Base-by-base conservation (phyloP, 2,329 filamentous ascomycete species). In the Seiridium cupressi region DNA sequence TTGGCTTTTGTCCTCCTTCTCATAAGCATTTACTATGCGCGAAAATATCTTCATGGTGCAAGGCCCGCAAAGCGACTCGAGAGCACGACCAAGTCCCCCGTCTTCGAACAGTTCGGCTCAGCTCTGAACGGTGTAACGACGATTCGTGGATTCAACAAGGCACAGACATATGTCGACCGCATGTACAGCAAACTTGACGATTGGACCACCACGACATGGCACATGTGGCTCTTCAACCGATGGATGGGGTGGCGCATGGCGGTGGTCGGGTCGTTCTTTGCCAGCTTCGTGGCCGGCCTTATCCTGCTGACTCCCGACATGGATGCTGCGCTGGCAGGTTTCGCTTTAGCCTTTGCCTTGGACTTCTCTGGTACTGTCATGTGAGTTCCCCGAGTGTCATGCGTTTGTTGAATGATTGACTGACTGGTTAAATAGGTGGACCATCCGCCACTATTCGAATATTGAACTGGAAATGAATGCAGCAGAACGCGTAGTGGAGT, bases 391-490 rank as follows among this genome's bases (percentile, higher is more conserved):
- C 38, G 8, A n/a, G 38, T 7, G 6, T 36, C 32, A 10, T 58
- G 31, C 31, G 6, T 26, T 26, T n/a, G 32, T 10, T 5, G 13
- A 44, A 32, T 13, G 36, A 35, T 38, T 10, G 13, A 11, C 47
- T 49, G 35, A 49, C 47, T 49, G 3, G 4, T 32, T 13, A 31
- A 18, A 26, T n/a, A 58, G 47, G 44, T 58, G 67, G 83, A 81
- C 85, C 0, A 83, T 92, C 44, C 81, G 89, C 1, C 78, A 87
- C 59, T 92, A 91, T 68, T 83, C 89, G 0, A 87, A 85, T 62
- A 76, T 92, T 26, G 91, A 94, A 70, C 77, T 93, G 3, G 86
- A 91, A 68, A 92, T 93, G 89, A 93, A 93, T 67, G 85, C 89
- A 0, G 87, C 88, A 0, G 91, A 94, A 74, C 81, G 91, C 36